Conservation (phyloP, 495 filamentous ascomycete genomes). For the Thozetella sp. region DNA sequence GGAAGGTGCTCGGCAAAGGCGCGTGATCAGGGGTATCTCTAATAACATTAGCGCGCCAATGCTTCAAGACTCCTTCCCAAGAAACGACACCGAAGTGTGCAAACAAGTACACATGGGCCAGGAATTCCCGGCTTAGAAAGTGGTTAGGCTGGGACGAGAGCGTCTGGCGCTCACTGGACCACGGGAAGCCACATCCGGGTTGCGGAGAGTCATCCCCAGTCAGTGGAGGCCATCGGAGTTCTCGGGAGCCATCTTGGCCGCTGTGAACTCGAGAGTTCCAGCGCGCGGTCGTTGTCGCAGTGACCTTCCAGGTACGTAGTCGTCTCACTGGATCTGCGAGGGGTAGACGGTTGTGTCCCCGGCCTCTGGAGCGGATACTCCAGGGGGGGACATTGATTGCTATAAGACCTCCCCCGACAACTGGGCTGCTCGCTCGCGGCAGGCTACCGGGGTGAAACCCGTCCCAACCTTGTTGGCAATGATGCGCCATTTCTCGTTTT, state of each 20-base stretch:
- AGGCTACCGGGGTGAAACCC: slow-evolving; percentile 82
- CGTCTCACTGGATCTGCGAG: slow-evolving; percentile 35
- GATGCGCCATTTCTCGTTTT: slow-evolving; percentile 87
- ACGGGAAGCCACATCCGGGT: no score
- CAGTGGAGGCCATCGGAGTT: not conserved
- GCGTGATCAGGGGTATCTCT: slow-evolving; percentile 29
- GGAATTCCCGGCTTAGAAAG: not conserved
- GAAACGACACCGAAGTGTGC: not conserved
- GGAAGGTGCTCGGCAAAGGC: slow-evolving; percentile 20
- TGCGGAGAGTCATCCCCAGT: not conserved
- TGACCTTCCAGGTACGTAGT: slow-evolving; percentile 6
- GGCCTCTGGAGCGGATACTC: slow-evolving; percentile 52
- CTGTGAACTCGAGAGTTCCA: not conserved
- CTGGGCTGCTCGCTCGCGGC: slow-evolving; percentile 76
- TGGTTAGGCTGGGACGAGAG: no score
- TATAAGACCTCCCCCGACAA: slow-evolving; percentile 52
- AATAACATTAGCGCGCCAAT: slow-evolving; percentile 23
- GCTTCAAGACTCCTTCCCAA: slow-evolving; percentile 7
- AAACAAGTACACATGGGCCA: not conserved
- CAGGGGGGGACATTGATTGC: slow-evolving; percentile 55
- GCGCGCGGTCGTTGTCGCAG: slow-evolving; percentile 4
- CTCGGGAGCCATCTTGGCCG: not conserved
- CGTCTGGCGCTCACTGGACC: no score
- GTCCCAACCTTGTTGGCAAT: slow-evolving; percentile 84
- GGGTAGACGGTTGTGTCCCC: slow-evolving; percentile 47